Evolutionary conservation across 2,329 filamentous ascomycete species (phyloP).

Genomic region (Colletotrichum australisinense): DNA sequence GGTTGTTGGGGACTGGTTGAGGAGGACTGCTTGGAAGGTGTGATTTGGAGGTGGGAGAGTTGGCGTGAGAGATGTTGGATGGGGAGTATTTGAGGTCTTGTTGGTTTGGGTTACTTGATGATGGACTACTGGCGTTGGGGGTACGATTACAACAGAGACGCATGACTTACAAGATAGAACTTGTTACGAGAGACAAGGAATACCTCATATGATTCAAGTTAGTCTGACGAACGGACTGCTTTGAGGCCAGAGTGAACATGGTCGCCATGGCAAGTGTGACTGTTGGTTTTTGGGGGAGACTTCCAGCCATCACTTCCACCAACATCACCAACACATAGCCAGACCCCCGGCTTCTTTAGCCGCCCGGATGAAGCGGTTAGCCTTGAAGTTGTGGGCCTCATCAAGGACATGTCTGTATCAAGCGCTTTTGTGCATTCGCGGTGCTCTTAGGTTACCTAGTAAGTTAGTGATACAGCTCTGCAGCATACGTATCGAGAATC

Average conservation of each 20-base stretch:
- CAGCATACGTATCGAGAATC: background rate
- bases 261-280: background rate
- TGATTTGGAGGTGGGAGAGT: background rate
- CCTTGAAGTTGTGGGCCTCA: background rate
- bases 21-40: slow-evolving; percentile 42
- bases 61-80: background rate
- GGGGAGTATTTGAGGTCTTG: background rate
- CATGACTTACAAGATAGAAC: background rate
- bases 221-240: background rate
- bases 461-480: too few species aligned
- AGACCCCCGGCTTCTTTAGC: too few species aligned
- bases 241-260: background rate
- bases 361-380: too few species aligned
- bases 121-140: background rate
- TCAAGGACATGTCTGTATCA: background rate
- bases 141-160: background rate
- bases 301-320: background rate
- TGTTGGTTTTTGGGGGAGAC: background rate
- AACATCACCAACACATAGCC: background rate
- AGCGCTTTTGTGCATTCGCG: background rate
- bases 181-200: background rate
- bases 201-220: background rate
- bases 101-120: background rate
- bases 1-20: slow-evolving; percentile 45
- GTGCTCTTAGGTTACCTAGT: too few species aligned